A percentile compares a stretch with the other conserved stretches of the same genome.
Conservation (phyloP, 2,329 filamentous ascomycete genomes). For the Didymella sp. region DNA sequence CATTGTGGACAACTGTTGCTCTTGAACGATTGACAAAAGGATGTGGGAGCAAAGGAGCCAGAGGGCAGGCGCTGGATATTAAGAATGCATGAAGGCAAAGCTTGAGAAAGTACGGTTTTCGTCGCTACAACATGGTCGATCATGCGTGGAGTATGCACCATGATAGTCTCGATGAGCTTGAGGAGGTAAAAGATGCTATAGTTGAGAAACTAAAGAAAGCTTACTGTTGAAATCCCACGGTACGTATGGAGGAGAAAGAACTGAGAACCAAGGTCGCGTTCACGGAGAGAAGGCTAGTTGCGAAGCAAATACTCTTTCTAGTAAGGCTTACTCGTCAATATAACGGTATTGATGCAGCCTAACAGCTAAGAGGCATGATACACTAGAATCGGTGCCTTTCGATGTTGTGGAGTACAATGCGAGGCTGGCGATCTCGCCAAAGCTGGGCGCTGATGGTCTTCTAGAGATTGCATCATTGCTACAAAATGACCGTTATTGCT, state of each 20-base stretch:
- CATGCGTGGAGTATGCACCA: neutral
- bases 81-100: neutral
- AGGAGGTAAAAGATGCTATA: neutral
- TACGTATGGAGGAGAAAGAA: neutral
- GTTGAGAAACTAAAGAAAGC: neutral
- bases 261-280: neutral
- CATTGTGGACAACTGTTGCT: conserved; percentile 1
- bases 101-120: neutral
- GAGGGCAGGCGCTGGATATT: neutral
- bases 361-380: neutral
- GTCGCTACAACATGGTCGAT: neutral
- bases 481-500: neutral
- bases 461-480: neutral
- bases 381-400: neutral
- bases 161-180: neutral
- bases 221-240: neutral
- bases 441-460: neutral
- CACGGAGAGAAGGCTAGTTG: neutral
- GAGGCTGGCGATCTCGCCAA: neutral
- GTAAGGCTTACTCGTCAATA: neutral
- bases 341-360: conserved; percentile 1
- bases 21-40: conserved; percentile 1
- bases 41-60: neutral
- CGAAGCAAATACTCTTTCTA: neutral
- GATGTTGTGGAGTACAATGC: neutral